Evolutionary conservation across 2,329 filamentous ascomycete species (phyloP).

Genomic region (Cytospora piceicola): DNA sequence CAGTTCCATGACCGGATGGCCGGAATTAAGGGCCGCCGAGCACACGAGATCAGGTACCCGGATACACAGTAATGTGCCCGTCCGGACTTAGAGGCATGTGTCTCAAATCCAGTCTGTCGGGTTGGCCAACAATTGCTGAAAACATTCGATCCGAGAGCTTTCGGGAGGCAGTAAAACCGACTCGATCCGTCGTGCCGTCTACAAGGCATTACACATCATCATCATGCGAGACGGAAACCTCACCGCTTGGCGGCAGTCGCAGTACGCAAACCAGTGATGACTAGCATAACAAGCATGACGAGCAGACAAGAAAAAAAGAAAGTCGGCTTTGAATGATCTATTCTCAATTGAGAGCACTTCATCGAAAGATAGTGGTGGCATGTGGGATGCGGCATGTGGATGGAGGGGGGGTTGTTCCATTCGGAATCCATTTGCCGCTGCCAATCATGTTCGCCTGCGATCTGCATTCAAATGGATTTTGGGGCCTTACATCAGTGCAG

Average conservation of each 20-base stretch:
- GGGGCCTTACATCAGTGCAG: constrained; percentile 3
- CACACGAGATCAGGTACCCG: constrained; percentile 3
- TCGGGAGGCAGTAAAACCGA: constrained; percentile 3
- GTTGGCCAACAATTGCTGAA: constrained; percentile 3
- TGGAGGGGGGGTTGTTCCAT: not conserved
- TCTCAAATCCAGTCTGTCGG: constrained; percentile 23
- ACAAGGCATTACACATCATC: not conserved
- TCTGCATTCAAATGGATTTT: constrained; percentile 11
- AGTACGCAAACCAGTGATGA: not conserved
- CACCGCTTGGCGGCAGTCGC: constrained; percentile 20
- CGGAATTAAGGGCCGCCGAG: not conserved
- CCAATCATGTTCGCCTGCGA: constrained; percentile 26
- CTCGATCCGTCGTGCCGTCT: not conserved
- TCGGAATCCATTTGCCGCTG: constrained; percentile 7
- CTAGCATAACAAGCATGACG: too few relatives aligned
- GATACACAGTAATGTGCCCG: constrained; percentile 2
- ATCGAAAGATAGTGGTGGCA: constrained; percentile 25
- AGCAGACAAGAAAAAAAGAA: not conserved
- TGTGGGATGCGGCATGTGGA: not conserved
- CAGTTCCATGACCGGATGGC: too few relatives aligned
- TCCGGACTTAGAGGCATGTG: constrained; percentile 4
- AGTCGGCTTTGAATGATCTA: not conserved
- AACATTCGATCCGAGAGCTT: constrained; percentile 11
- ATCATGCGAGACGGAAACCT: constrained; percentile 12
- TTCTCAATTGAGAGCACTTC: constrained; percentile 8